Evolutionary conservation across 2,329 filamentous ascomycete species (phyloP), one percentile per base, ranked within the genome.

Genomic region (Triangularia setosa): DNA sequence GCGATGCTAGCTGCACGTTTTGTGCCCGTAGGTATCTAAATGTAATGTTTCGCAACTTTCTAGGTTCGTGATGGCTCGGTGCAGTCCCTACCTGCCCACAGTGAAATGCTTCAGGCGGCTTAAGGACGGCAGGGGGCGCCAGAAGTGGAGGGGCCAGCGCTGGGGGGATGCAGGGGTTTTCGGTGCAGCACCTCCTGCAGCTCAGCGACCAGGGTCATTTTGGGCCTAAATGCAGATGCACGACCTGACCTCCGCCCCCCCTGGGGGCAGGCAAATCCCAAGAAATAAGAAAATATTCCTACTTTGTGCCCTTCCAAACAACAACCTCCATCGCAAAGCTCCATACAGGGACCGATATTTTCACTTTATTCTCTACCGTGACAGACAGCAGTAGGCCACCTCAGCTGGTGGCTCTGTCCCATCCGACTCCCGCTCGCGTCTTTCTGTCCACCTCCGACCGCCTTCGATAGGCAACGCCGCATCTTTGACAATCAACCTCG

Each of bases 181-280:
- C 61, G 58, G 64, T 68, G 62, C 67, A 61, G 65, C 67, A 64
- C 64, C 59, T 67, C 61, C 65, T 69, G 66, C 67, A 68, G 65
- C 65, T 66, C 64, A 58, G 60, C 64, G 61, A 60, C 69, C 68
- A 60, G 69, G 69, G 68, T 69, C 60, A 64, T 40, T 40, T 70
- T 65, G 60, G 69, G 69, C 69, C 69, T 67, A 67, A 70, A 70
- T 68, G 65, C 67, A 70, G 66, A 62, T 66, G 64, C 64, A 65
- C 40, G 40, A 21, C 40, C 40, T 48, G 40, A 44, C n/a, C 35
- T 44, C 35, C 35, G 18, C 21, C 40, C 12, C 21, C 33, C 23
- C 16, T 48, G 23, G 24, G 53, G 60, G 66, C 59, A 66, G 64
- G 64, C 64, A 55, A 44, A 63, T 68, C 64, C 35, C 64, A 64